phyloP scores from a whole-genome alignment of 805 yeast species.

The Zygosaccharomyces rouxii region DNA sequence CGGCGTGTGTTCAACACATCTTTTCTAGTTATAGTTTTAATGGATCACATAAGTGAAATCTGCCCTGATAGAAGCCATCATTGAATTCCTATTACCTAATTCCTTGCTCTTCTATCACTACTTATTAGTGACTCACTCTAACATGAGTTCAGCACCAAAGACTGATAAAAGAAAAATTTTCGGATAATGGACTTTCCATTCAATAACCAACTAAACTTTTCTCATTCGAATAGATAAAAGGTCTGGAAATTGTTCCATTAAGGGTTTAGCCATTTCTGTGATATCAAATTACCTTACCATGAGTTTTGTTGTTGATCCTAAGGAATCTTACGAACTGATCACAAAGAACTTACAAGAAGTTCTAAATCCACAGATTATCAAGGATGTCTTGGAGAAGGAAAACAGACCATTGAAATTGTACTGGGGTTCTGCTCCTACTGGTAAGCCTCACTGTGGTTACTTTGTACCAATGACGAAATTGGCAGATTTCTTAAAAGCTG shows the following conservation, averaged over 20 bases:
- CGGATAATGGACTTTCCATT: neutral
- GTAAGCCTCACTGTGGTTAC: constrained; percentile 97
- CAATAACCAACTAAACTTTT: neutral
- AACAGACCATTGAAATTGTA: constrained; percentile 80
- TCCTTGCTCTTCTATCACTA: neutral
- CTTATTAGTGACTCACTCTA: neutral
- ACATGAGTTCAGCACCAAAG: neutral
- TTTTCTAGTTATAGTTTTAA: too few species aligned
- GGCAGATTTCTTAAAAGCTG: constrained; percentile 93
- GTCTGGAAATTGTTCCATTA: neutral
- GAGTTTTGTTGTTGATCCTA: constrained; percentile 41
- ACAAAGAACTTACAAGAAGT: constrained; percentile 89
- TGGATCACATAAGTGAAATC: too few species aligned
- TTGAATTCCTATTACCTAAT: neutral
- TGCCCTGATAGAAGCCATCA: too few species aligned
- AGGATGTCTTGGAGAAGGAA: constrained; percentile 72
- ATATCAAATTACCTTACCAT: neutral
- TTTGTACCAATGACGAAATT: constrained; percentile 96
- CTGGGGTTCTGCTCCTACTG: constrained; percentile 99
- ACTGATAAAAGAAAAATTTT: neutral
- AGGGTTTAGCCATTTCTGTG: neutral
- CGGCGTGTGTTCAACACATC: too few species aligned
- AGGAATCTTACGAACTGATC: constrained; percentile 66
- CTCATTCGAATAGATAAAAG: neutral
- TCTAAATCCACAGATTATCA: constrained; percentile 80